Percentiles rank a stretch among this genome's conserved stretches.
These are phyloP conservation scores for Hyphopichia wangnamkhiaoensis DNA, from an alignment of 1,139 yeast species.

Conservation along the genomic window DNA sequence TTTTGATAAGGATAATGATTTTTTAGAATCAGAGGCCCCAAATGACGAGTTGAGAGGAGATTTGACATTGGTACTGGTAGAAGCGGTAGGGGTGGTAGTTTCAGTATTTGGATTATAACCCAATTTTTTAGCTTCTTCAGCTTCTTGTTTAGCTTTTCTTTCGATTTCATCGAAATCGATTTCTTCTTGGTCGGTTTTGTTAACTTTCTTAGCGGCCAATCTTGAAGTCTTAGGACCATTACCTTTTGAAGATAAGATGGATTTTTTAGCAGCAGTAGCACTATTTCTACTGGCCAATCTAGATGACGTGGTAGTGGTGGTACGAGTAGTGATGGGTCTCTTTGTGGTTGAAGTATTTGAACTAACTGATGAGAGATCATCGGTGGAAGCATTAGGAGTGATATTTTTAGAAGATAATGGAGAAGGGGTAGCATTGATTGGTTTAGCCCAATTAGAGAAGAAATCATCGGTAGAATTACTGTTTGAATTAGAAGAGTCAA, in stretches of 20 bases:
- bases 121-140: slow-evolving; percentile 66
- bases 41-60: slow-evolving; percentile 2
- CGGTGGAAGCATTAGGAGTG: slow-evolving; percentile 49
- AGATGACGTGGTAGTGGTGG: slow-evolving; percentile 26
- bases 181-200: slow-evolving; percentile 55
- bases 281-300: slow-evolving; percentile 14
- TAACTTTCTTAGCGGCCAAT: slow-evolving; percentile 50
- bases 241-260: slow-evolving; percentile 44
- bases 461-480: slow-evolving; percentile 73
- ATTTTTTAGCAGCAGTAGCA: slow-evolving; percentile 32
- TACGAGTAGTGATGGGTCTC: slow-evolving; percentile 23
- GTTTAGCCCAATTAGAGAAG: slow-evolving; percentile 89
- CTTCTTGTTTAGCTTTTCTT: slow-evolving; percentile 81
- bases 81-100: slow-evolving; percentile 15
- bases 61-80: slow-evolving; percentile 4
- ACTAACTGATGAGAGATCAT: slow-evolving; percentile 24
- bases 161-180: slow-evolving; percentile 93
- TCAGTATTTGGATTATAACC: slow-evolving; percentile 67
- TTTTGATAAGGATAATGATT: slow-evolving; percentile 14
- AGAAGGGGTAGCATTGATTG: slow-evolving; percentile 56
- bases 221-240: slow-evolving; percentile 57
- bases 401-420: slow-evolving; percentile 51
- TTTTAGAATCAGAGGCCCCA: slow-evolving; percentile 4
- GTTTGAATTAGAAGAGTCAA: slow-evolving; percentile 33
- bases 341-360: slow-evolving; percentile 10